Conservation (phyloP, 2,329 filamentous ascomycete genomes). For the Curvularia spicifera region DNA sequence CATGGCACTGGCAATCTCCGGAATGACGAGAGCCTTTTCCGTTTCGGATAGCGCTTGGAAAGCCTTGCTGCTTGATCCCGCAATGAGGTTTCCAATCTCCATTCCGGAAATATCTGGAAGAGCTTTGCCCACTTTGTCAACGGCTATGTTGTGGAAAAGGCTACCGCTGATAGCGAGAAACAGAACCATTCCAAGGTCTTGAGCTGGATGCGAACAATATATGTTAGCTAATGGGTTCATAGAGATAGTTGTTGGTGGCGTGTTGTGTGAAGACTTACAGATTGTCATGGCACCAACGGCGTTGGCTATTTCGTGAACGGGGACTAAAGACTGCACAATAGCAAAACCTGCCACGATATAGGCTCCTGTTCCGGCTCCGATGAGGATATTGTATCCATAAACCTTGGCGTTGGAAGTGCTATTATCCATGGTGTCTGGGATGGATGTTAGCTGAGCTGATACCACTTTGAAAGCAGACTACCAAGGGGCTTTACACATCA, state of each 20-base stretch:
- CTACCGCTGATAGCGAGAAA: constrained; percentile 8
- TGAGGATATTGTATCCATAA: constrained; percentile 32
- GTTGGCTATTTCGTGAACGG: constrained; percentile 17
- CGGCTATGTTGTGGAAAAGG: constrained; percentile 3
- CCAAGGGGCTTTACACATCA: constrained; percentile 45
- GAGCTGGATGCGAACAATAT: neutral
- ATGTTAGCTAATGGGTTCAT: neutral
- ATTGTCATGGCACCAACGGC: constrained; percentile 23
- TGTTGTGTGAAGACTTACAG: neutral
- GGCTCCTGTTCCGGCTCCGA: constrained; percentile 28
- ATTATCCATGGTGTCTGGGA: constrained; percentile 22
- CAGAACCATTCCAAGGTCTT: constrained; percentile 7
- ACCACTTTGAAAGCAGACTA: neutral
- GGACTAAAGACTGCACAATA: constrained; percentile 20
- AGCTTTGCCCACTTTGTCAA: neutral
- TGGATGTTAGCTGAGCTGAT: neutral
- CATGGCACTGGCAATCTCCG: constrained; percentile 1
- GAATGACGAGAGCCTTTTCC: neutral
- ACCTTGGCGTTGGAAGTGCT: constrained; percentile 17
- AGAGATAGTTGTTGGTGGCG: neutral
- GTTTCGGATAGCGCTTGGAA: neutral
- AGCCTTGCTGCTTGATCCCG: constrained; percentile 1
- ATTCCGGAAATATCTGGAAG: neutral
- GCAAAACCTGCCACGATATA: constrained; percentile 24
- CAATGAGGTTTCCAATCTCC: neutral